These are phyloP conservation scores for Trichosporon sp. DNA, from an alignment of 1,284 basidiomycete genomes.

Conservation along the genomic window DNA sequence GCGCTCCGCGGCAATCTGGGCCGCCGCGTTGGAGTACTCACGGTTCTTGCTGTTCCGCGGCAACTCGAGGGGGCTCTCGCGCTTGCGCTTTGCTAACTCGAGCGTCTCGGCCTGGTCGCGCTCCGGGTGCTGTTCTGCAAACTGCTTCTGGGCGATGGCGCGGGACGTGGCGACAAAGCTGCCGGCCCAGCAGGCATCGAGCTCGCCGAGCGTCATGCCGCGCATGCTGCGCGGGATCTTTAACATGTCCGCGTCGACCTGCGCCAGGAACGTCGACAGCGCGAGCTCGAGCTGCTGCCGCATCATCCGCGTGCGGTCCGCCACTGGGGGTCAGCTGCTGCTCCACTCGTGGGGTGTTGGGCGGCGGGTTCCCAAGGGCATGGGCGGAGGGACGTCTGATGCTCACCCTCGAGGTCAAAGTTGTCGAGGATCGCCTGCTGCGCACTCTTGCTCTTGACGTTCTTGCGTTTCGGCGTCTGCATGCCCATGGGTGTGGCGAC, in stretches of 20 bases:
- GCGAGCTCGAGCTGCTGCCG: conserved; percentile 28
- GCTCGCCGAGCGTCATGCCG: conserved; percentile 42
- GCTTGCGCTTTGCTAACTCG: conserved; percentile 1
- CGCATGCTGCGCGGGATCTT: conserved; percentile 44
- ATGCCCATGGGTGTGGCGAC: conserved; percentile 10
- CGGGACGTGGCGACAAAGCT: conserved; percentile 41
- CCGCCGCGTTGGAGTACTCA: neutral
- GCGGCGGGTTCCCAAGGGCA: too few relatives aligned
- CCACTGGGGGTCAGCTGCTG: neutral
- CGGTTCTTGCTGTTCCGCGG: conserved; percentile 21
- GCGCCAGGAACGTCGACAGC: conserved; percentile 38
- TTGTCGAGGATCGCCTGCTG: conserved; percentile 44
- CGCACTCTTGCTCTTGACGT: conserved; percentile 19
- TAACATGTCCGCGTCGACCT: conserved; percentile 46
- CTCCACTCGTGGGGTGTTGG: too few relatives aligned
- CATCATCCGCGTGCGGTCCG: conserved; percentile 10
- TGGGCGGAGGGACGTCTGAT: too few relatives aligned
- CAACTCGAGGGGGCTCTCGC: neutral
- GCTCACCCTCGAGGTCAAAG: conserved; percentile 50
- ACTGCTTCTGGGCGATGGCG: conserved; percentile 32
- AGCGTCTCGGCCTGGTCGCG: conserved; percentile 21
- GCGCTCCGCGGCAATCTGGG: too few relatives aligned
- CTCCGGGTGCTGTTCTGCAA: conserved; percentile 25
- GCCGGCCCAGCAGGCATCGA: conserved; percentile 45
- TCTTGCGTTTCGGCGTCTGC: conserved; percentile 22